phyloP scores from a whole-genome alignment of 768 basidiomycete genomes.

The Podaxis mareebaensis region DNA sequence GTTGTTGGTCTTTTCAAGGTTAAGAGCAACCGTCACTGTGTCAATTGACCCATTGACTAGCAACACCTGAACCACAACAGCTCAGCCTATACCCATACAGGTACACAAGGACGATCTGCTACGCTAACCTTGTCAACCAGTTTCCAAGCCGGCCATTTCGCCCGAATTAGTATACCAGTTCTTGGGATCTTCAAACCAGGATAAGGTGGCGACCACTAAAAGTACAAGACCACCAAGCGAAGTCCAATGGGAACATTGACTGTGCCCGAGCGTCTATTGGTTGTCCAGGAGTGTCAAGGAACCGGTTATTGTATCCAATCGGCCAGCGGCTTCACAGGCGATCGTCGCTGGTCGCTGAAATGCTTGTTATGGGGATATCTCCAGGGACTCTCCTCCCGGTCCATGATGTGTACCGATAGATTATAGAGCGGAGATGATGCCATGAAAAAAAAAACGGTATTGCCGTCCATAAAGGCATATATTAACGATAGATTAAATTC shows the following conservation, averaged over 20 bases:
- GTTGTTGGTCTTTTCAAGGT: not conserved
- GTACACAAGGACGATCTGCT: conserved; percentile 1
- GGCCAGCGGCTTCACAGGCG: not conserved
- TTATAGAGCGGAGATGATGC: not conserved
- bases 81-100: not conserved
- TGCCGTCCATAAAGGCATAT: not conserved
- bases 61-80: not conserved
- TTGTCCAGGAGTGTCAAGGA: not conserved
- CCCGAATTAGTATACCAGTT: not conserved
- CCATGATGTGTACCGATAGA: not conserved
- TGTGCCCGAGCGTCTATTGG: not conserved
- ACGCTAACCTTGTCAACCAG: not conserved
- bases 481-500: not conserved
- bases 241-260: not conserved
- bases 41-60: not conserved
- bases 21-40: not conserved
- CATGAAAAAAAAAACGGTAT: not conserved
- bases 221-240: not conserved
- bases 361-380: not conserved
- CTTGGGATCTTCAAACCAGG: not conserved
- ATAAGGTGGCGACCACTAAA: not conserved
- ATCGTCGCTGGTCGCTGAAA: not conserved
- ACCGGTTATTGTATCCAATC: not conserved
- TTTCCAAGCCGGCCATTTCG: not conserved
- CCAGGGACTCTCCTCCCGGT: not conserved